Evolutionary conservation across 768 basidiomycete species (phyloP).

Genomic region (Tephrocybe sp.): DNA sequence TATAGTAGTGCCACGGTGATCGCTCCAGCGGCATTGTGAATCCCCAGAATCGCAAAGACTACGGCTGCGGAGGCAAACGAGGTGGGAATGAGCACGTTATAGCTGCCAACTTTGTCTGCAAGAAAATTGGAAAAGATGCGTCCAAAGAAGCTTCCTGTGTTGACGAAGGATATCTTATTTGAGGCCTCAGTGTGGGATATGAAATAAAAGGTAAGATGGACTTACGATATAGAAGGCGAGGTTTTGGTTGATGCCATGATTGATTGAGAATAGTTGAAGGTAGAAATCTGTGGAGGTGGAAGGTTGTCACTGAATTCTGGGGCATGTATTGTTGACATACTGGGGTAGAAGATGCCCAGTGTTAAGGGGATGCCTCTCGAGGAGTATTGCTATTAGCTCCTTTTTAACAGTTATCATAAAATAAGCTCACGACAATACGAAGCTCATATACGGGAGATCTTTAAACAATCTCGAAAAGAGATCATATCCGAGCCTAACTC

Average conservation of each 20-base stretch:
- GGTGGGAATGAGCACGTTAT: constrained; percentile 49
- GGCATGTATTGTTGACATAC: too few relatives aligned
- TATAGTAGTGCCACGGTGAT: constrained; percentile 44
- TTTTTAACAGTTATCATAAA: too few relatives aligned
- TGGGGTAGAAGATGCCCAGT: constrained; percentile 52
- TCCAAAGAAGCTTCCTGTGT: constrained; percentile 52
- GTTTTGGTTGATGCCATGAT: constrained; percentile 38
- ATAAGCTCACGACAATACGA: constrained; percentile 7
- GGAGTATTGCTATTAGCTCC: neutral
- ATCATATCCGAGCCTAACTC: constrained; percentile 16
- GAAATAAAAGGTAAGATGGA: neutral
- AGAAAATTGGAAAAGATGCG: constrained; percentile 57
- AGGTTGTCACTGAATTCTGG: too few relatives aligned
- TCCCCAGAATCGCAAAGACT: constrained; percentile 46
- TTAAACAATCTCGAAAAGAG: constrained; percentile 29
- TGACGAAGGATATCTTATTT: constrained; percentile 49
- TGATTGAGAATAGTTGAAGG: constrained; percentile 49
- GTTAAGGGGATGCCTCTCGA: constrained; percentile 25
- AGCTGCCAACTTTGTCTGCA: constrained; percentile 51
- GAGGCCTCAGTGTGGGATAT: neutral
- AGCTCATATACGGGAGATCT: constrained; percentile 37
- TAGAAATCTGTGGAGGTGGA: constrained; percentile 60
- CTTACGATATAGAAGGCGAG: constrained; percentile 51
- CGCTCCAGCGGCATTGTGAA: constrained; percentile 36
- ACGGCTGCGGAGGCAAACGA: constrained; percentile 39